These are phyloP conservation scores for Vicia faba DNA, from an alignment of 306 rosid genomes.

Conservation along the genomic window DNA sequence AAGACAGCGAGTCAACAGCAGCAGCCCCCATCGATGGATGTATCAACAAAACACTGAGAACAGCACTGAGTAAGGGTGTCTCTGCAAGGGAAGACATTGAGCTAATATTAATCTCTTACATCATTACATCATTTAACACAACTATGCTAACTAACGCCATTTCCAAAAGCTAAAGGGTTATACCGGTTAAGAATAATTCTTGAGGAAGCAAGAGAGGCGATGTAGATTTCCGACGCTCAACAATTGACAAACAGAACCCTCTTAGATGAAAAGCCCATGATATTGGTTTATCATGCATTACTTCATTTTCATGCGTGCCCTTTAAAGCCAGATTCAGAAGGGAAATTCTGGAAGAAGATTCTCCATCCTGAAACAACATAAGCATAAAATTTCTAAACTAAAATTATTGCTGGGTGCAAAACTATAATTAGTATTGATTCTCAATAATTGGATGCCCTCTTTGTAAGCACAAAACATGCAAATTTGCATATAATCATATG, in stretches of 20 bases:
- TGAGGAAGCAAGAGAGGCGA: slow-evolving; percentile 58
- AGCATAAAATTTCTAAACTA: slow-evolving; percentile 28
- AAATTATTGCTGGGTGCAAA: slow-evolving; percentile 16
- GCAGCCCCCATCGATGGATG: slow-evolving; percentile 61
- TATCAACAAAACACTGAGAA: slow-evolving; percentile 68
- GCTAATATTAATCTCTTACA: slow-evolving; percentile 35
- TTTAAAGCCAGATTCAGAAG: slow-evolving; percentile 54
- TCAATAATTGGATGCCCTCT: slow-evolving; percentile 9
- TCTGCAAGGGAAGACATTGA: slow-evolving; percentile 51
- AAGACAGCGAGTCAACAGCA: slow-evolving; percentile 68
- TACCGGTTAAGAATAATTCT: slow-evolving; percentile 72
- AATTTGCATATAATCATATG: slow-evolving; percentile 25
- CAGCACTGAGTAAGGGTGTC: slow-evolving; percentile 72
- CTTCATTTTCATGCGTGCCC: slow-evolving; percentile 42
- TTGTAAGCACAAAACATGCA: slow-evolving; percentile 2
- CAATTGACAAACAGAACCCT: slow-evolving; percentile 60
- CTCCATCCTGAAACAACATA: slow-evolving; percentile 64
- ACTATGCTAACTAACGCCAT: slow-evolving; percentile 32
- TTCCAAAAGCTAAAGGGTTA: slow-evolving; percentile 29
- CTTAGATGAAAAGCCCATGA: slow-evolving; percentile 73
- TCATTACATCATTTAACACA: slow-evolving; percentile 32
- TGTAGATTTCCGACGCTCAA: slow-evolving; percentile 64
- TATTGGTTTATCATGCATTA: slow-evolving; percentile 44
- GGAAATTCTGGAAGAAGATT: slow-evolving; percentile 50
- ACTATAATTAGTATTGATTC: slow-evolving; percentile 20